Percentiles rank a stretch among this genome's conserved stretches.
Conservation (phyloP, 202 grass and related monocot genomes). For the Eragrostis tef region DNA sequence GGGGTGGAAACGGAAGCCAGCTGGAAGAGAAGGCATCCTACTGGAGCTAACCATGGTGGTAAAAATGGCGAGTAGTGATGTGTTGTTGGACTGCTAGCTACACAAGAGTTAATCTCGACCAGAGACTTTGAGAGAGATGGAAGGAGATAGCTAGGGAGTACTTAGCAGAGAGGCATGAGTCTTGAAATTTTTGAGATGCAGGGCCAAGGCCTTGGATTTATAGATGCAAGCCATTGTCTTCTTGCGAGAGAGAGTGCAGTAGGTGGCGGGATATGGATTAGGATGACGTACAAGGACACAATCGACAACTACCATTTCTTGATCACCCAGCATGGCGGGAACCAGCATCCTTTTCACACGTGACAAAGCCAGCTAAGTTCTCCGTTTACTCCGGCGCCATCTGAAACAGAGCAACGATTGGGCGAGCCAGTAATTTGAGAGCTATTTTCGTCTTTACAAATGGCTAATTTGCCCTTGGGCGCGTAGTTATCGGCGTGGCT, state of each 20-base stretch:
- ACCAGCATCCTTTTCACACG: not conserved
- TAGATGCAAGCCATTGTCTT: conserved; percentile 23
- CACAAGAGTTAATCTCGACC: not conserved
- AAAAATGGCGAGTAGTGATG: not conserved
- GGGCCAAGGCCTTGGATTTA: conserved; percentile 32
- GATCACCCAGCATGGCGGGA: not conserved
- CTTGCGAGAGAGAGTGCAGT: not conserved
- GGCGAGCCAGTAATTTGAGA: not conserved
- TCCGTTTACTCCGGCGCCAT: not conserved
- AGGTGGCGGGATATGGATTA: not conserved
- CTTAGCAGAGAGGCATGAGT: not conserved
- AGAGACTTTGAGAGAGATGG: not conserved
- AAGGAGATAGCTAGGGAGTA: not conserved
- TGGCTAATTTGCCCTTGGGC: not conserved
- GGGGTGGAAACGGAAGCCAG: conserved; percentile 84
- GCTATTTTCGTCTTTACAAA: not conserved
- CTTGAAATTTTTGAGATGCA: conserved; percentile 59
- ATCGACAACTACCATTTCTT: not conserved
- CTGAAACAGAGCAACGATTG: not conserved
- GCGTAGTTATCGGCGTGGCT: conserved; percentile 28
- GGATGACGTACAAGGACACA: conserved; percentile 4
- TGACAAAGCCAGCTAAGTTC: not conserved
- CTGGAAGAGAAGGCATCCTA: conserved; percentile 54
- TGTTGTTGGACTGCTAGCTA: not conserved
- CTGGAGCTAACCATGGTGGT: conserved; percentile 49